Evolutionary conservation across 2,329 filamentous ascomycete genomes (phyloP), one percentile per base, ranked within the genome.

Genomic region (Beauveria sp.): DNA sequence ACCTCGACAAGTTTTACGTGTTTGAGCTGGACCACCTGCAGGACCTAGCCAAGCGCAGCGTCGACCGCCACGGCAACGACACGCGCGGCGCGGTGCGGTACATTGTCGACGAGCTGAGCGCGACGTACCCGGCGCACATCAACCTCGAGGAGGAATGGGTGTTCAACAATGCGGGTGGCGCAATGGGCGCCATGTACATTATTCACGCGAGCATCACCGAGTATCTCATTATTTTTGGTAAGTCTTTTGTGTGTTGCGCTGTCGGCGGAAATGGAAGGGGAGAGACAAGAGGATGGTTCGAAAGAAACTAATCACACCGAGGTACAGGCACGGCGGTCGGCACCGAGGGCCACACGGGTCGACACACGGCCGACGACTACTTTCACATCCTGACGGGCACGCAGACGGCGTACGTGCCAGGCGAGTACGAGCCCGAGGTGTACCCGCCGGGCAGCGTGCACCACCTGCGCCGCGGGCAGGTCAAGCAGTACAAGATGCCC

Each of bases 361-460:
- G 91, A 56, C 92, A 96, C 81, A 93, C 91, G 14, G 91, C 91
- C 18, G 90, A 96, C 76, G 92, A 96, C 80, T 96, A 95, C 81
- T 96, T 96, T 82, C 85, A 93, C 80, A 96, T 96, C 80, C 81
- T 96, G 38, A 80, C 80, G 40, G 92, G 92, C 68, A 85, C 87
- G 68, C 87, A 96, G 76, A 80, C 85, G 69, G 89, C 91, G 66
- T 93, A 91, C 79, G 81, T 84, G 5, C 84, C 87, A 2, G 88
- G 88, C 66, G 72, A 79, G 65, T 90, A 85, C 74, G 80, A 83
- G 72, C 78, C 87, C 40, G 88, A 91, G 75, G 76, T 89, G 65
- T 93, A 91, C 77, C 80, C 83, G 0, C 75, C 83, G 60, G 90
- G 90, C 43, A 81, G 76, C 68, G 82, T 91, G 66, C 88, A 95